Base-by-base conservation (phyloP, 345 rosid species). In the Moricandia moricandioides region DNA sequence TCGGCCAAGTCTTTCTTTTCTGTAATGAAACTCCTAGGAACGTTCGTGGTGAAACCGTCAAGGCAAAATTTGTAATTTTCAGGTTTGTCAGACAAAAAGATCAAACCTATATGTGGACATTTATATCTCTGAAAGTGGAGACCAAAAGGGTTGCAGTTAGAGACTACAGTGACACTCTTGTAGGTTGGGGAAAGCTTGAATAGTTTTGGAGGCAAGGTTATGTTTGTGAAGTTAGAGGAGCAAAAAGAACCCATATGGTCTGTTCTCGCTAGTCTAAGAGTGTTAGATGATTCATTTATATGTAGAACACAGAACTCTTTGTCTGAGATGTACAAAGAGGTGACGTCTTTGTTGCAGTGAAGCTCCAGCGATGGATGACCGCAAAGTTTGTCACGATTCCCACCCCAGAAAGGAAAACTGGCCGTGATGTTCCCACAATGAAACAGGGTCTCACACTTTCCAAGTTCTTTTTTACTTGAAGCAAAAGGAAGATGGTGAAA, bases 331-430 rank as follows among this genome's bases (percentile, higher is more conserved):
- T 1, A 0, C 3, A 83, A 29, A 5, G 8, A 66, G 13, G 85
- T 0, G 0, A 0, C 30, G 10, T 1, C 34, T 2, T 17, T 49
- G 11, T 30, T 57, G 70, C 87, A 86, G 0, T 1, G 1, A 30
- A 88, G 84, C 72, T 70, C 4, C 14, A 85, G 16, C 1, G 0
- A 54, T 0, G 72, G 86, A 69, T 70, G 62, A 9, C 87, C 89
- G 12, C 89, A 88, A 2, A 0, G 0, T 0, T 0, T 0, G 0
- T 0, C 7, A 3, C 77, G 64, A 3, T 0, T 21, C 2, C 7
- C 40, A 17, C 89, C 87, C 84, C 77, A 78, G 57, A 84, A 88
- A 26, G 89, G 92, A 43, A 29, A 86, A 2, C 52, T 27, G 0
- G 69, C 71, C 0, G 9, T 7, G 61, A 83, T 1, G 0, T 24